Percentiles rank a stretch among this genome's conserved stretches.
Conservation (phyloP, 129 eudicot genomes). For the Lactuca sativa region DNA sequence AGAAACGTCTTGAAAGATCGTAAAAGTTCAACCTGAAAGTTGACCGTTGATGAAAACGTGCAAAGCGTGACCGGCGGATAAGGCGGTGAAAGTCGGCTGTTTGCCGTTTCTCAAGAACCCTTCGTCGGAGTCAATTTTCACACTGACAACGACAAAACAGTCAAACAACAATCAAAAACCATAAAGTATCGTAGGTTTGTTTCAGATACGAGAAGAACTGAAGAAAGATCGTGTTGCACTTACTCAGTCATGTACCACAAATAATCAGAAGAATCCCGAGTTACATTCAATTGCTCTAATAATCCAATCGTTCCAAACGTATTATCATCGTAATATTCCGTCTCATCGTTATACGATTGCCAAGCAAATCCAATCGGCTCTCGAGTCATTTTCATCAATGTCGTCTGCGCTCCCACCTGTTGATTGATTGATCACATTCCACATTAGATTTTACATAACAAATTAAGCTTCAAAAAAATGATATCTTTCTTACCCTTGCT, state of each 20-base stretch:
- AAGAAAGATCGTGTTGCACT: conserved; percentile 35
- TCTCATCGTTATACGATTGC: conserved; percentile 86
- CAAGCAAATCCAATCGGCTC: conserved; percentile 60
- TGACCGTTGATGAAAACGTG: conserved; percentile 89
- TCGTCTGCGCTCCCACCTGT: conserved; percentile 94
- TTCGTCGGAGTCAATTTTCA: conserved; percentile 60
- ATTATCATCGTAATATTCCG: conserved; percentile 61
- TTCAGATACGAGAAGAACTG: conserved; percentile 1
- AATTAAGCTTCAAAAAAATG: background rate
- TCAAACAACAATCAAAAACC: background rate
- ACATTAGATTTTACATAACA: background rate
- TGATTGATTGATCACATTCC: conserved; percentile 12
- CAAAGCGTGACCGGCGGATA: conserved; percentile 95
- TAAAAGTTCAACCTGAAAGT: conserved; percentile 51
- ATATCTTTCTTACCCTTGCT: conserved; percentile 77
- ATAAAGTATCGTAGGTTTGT: background rate
- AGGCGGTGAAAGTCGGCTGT: conserved; percentile 72
- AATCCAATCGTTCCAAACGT: conserved; percentile 68
- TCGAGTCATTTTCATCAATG: conserved; percentile 86
- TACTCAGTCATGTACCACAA: conserved; percentile 98
- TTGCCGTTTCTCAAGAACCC: conserved; percentile 67
- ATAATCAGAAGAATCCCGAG: conserved; percentile 84
- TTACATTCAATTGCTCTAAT: conserved; percentile 88
- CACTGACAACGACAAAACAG: conserved; percentile 43
- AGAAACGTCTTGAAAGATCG: background rate